A percentile compares a stretch with the other conserved stretches of the same genome.
Evolutionary conservation across 768 basidiomycete genomes (phyloP).

Genomic region (Kwoniella botswanensis): DNA sequence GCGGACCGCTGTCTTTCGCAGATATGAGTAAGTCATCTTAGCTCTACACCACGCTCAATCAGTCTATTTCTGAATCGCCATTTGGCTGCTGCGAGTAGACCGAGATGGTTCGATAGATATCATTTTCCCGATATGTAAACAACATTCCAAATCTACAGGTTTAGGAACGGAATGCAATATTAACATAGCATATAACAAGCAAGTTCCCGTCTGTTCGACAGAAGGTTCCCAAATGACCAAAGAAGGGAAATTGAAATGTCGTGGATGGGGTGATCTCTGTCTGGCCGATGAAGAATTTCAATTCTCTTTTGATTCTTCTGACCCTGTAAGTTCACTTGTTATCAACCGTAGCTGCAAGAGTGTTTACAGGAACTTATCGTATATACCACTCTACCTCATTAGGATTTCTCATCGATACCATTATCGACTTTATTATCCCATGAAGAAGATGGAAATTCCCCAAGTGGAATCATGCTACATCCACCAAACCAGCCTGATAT

Average conservation of each 20-base stretch:
- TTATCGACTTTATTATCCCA: slow-evolving; percentile 67
- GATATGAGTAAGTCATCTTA: slow-evolving; percentile 72
- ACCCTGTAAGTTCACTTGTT: slow-evolving; percentile 60
- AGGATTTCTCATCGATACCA: slow-evolving; percentile 67
- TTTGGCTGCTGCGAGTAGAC: slow-evolving; percentile 61
- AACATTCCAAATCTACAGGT: slow-evolving; percentile 71
- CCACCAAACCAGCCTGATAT: slow-evolving; percentile 73
- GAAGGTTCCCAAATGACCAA: slow-evolving; percentile 63
- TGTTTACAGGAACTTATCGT: no score
- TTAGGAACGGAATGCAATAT: slow-evolving; percentile 77
- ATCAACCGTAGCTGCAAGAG: slow-evolving; percentile 50
- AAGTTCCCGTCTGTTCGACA: slow-evolving; percentile 77
- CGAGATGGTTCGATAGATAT: slow-evolving; percentile 96
- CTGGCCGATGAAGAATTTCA: slow-evolving; percentile 76
- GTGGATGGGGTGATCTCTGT: slow-evolving; percentile 81
- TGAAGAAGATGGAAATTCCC: slow-evolving; percentile 25
- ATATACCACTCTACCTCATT: no score
- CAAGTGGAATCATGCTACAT: slow-evolving; percentile 64
- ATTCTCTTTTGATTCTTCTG: slow-evolving; percentile 68
- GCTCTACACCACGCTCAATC: no score
- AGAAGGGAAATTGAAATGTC: slow-evolving; percentile 67
- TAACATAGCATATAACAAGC: slow-evolving; percentile 92
- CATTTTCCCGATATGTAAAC: slow-evolving; percentile 82
- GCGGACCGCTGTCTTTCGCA: slow-evolving; percentile 81
- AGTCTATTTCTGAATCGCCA: background rate